A percentile compares a stretch with the other conserved stretches of the same genome.
Conservation (phyloP, 352 stramenopile genomes). For the Phytophthora tubulina region DNA sequence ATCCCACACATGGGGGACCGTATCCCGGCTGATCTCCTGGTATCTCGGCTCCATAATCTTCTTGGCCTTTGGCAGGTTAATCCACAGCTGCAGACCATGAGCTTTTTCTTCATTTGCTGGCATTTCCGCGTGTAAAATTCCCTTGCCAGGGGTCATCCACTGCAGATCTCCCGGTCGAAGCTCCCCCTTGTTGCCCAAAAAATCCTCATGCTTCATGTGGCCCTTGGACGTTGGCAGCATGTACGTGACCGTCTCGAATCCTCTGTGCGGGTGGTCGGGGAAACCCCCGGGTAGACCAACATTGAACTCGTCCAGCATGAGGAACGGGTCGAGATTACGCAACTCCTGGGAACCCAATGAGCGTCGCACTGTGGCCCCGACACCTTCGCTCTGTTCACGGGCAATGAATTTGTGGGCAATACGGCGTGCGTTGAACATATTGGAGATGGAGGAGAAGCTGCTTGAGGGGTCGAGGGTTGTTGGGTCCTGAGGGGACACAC, state of each 20-base stretch:
- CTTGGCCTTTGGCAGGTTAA: constrained; percentile 54
- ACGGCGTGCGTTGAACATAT: constrained; percentile 45
- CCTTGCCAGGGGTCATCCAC: constrained; percentile 67
- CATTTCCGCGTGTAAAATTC: constrained; percentile 69
- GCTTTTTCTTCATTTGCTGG: constrained; percentile 43
- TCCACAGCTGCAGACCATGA: constrained; percentile 63
- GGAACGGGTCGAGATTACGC: constrained; percentile 60
- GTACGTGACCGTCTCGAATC: constrained; percentile 94
- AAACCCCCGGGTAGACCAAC: constrained; percentile 80
- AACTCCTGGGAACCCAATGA: constrained; percentile 65
- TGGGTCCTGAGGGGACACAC: constrained; percentile 25
- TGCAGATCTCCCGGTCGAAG: constrained; percentile 60
- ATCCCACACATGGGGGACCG: constrained; percentile 51
- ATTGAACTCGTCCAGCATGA: constrained; percentile 72
- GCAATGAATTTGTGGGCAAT: constrained; percentile 69
- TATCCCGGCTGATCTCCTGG: constrained; percentile 58
- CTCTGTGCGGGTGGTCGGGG: constrained; percentile 91
- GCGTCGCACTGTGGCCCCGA: constrained; percentile 61
- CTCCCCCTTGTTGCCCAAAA: constrained; percentile 64
- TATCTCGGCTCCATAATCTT: constrained; percentile 67
- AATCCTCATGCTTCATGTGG: constrained; percentile 91
- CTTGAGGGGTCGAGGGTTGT: neutral
- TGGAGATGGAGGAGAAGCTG: constrained; percentile 14
- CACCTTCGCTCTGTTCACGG: constrained; percentile 62
- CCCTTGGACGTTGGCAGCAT: constrained; percentile 78